A percentile compares a stretch with the other conserved stretches of the same genome.
These are phyloP conservation scores for Colletotrichum caudatum DNA, from an alignment of 2,329 filamentous ascomycete species.

Conservation along the genomic window DNA sequence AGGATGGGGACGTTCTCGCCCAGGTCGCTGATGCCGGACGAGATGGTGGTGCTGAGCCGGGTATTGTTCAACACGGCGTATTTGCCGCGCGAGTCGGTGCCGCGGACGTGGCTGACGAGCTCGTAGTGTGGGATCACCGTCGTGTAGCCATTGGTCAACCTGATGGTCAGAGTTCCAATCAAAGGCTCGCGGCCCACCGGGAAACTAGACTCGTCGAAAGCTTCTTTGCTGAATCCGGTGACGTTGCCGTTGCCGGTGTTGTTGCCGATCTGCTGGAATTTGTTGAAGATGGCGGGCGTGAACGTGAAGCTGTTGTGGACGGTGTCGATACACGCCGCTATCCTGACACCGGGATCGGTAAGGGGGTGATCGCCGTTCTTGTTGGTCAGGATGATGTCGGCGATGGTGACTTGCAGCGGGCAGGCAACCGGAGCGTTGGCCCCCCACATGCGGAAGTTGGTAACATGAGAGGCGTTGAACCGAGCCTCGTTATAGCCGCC, in stretches of 20 bases:
- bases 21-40: constrained; percentile 37
- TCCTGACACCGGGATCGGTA: constrained; percentile 32
- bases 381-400: constrained; percentile 41
- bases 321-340: constrained; percentile 43
- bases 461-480: constrained; percentile 29
- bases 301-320: constrained; percentile 42
- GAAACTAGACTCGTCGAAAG: constrained; percentile 12
- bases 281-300: constrained; percentile 38
- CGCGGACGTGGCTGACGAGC: constrained; percentile 37
- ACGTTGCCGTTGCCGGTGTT: constrained; percentile 21
- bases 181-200: constrained; percentile 29
- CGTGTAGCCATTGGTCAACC: constrained; percentile 41
- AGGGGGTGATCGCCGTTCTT: constrained; percentile 41
- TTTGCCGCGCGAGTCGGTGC: constrained; percentile 38
- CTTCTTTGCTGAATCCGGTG: constrained; percentile 8
- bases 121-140: constrained; percentile 43
- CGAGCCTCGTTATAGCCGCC: constrained; percentile 41
- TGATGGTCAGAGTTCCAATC: constrained; percentile 40
- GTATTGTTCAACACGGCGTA: constrained; percentile 38
- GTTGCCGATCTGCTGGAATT: constrained; percentile 30
- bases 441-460: constrained; percentile 39
- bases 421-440: constrained; percentile 33
- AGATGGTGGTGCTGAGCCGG: constrained; percentile 32
- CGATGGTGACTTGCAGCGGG: constrained; percentile 41
- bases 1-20: constrained; percentile 40